phyloP scores from a whole-genome alignment of 352 stramenopile genomes.

The Globisporangium nunn region DNA sequence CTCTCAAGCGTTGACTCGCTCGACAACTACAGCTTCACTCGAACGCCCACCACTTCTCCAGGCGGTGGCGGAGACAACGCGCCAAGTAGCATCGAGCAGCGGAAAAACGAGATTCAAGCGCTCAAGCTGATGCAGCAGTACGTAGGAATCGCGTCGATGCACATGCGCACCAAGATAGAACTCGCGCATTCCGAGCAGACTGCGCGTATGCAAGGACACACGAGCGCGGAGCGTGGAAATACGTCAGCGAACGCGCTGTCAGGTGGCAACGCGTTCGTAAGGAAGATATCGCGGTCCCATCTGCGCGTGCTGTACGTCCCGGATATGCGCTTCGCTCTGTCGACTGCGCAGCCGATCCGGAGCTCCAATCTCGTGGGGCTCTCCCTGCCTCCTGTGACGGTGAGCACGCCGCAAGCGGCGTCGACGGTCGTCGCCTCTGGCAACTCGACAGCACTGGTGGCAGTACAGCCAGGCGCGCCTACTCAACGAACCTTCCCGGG shows the following conservation, averaged over 20 bases:
- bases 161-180: conserved; percentile 87
- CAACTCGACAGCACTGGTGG: conserved; percentile 34
- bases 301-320: conserved; percentile 53
- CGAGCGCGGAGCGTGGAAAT: conserved; percentile 26
- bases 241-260: conserved; percentile 17
- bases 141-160: conserved; percentile 80
- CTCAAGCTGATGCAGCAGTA: conserved; percentile 87
- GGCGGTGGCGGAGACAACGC: conserved; percentile 1
- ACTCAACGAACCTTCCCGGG: conserved; percentile 15
- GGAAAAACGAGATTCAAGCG: conserved; percentile 70
- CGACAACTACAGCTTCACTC: conserved; percentile 39
- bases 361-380: conserved; percentile 27
- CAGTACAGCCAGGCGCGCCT: conserved; percentile 16
- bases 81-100: conserved; percentile 46
- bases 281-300: conserved; percentile 54
- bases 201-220: conserved; percentile 50
- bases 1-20: conserved; percentile 66
- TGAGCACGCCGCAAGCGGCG: conserved; percentile 3
- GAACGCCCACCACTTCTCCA: conserved; percentile 4
- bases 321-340: conserved; percentile 58
- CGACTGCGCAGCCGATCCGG: conserved; percentile 41
- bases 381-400: conserved; percentile 14
- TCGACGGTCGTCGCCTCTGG: conserved; percentile 7
- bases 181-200: conserved; percentile 75
- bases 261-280: conserved; percentile 35